Evolutionary conservation across 2,329 filamentous ascomycete species (phyloP).

Genomic region (Ceratocystis alfenasii): DNA sequence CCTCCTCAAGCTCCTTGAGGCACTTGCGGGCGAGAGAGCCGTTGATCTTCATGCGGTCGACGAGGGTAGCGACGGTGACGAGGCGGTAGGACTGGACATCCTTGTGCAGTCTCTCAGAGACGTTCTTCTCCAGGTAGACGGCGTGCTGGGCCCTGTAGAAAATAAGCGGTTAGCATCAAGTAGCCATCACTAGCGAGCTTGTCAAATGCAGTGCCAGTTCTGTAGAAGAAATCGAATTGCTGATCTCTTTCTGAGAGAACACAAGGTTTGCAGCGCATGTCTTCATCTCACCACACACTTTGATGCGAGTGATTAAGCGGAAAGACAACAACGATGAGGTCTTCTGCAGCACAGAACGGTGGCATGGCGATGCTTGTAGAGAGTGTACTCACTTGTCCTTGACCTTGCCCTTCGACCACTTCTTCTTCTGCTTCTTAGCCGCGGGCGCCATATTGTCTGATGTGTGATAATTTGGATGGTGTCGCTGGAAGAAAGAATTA

Average conservation of each 20-base stretch:
- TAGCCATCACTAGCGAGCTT: too few relatives aligned
- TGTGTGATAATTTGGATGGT: constrained; percentile 26
- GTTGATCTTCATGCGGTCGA: constrained; percentile 99
- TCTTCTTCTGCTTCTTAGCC: constrained; percentile 43
- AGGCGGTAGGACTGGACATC: constrained; percentile 99
- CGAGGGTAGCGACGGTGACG: constrained; percentile 94
- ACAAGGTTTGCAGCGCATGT: neutral
- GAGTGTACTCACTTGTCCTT: constrained; percentile 65
- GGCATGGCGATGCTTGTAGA: constrained; percentile 1
- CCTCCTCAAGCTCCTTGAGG: constrained; percentile 88
- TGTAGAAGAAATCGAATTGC: too few relatives aligned
- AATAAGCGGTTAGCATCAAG: constrained; percentile 14
- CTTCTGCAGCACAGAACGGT: neutral
- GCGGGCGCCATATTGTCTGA: constrained; percentile 38
- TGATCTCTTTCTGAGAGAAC: too few relatives aligned
- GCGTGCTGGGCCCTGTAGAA: constrained; percentile 75
- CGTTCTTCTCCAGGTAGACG: constrained; percentile 97
- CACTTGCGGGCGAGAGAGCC: constrained; percentile 86
- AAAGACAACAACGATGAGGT: neutral
- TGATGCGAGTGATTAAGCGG: neutral
- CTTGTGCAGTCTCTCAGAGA: constrained; percentile 97
- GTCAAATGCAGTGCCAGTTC: too few relatives aligned
- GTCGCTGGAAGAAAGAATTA: constrained; percentile 22
- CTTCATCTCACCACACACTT: neutral
- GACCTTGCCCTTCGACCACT: constrained; percentile 55